These are phyloP conservation scores for Entomortierella lignicola DNA, from an alignment of 192 early-diverging fungal species.

Conservation along the genomic window DNA sequence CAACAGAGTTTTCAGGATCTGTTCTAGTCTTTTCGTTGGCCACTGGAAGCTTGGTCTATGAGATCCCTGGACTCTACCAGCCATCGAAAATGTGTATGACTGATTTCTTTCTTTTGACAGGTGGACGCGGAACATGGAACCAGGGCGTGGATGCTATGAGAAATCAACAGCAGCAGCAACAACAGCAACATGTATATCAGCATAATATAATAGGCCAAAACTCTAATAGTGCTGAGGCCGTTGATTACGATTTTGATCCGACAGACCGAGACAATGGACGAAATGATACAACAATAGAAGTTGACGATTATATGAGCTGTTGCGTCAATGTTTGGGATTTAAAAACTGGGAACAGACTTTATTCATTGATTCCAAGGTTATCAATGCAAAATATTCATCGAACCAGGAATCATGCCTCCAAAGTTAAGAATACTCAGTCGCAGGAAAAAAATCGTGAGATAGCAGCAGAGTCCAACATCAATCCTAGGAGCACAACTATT, in stretches of 20 bases:
- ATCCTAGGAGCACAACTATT: constrained; percentile 1
- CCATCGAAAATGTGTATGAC: constrained; percentile 49
- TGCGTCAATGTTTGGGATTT: constrained; percentile 66
- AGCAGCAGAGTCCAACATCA: neutral
- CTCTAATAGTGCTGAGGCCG: neutral
- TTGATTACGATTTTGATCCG: neutral
- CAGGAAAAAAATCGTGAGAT: neutral
- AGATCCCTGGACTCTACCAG: constrained; percentile 45
- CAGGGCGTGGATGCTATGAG: neutral
- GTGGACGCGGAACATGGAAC: constrained; percentile 19
- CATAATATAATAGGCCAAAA: neutral
- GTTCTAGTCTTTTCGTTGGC: constrained; percentile 60
- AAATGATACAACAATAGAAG: neutral
- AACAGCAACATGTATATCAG: constrained; percentile 9
- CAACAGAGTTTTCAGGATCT: constrained; percentile 57
- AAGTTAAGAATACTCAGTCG: constrained; percentile 1
- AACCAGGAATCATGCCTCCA: constrained; percentile 6
- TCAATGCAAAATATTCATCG: constrained; percentile 10
- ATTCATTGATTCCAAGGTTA: constrained; percentile 53
- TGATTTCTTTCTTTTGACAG: constrained; percentile 28
- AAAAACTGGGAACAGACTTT: constrained; percentile 51
- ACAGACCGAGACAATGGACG: neutral
- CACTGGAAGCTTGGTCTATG: constrained; percentile 63
- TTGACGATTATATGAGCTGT: constrained; percentile 26
- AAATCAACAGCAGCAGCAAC: no score